Conservation (phyloP, 352 stramenopile genomes). For the Chrysophaeum taylorii region DNA sequence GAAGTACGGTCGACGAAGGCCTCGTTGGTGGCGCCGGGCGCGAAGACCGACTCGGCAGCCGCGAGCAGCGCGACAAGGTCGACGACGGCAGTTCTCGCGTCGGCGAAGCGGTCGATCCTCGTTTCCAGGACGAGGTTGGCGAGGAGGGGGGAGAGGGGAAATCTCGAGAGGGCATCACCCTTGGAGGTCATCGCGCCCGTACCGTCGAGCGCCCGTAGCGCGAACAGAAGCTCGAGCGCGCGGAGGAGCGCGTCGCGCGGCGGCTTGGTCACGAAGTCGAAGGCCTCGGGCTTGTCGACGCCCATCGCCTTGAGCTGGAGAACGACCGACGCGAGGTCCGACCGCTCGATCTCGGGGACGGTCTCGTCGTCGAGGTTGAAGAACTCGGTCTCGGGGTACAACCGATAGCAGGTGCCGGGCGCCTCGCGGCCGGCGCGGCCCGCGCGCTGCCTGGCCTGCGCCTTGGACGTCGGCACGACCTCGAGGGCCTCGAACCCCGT, state of each 20-base stretch:
- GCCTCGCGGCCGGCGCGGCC: conserved; percentile 76
- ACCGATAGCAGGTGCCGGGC: conserved; percentile 83
- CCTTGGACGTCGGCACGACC: conserved; percentile 17
- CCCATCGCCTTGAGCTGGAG: conserved; percentile 65
- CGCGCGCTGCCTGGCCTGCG: conserved; percentile 26
- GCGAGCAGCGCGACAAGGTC: neutral
- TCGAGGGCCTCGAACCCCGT: conserved; percentile 10
- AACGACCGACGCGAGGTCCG: conserved; percentile 54
- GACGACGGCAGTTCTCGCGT: neutral
- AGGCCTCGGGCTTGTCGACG: conserved; percentile 53
- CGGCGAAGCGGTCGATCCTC: neutral
- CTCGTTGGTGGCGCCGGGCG: no score
- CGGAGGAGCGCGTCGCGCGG: conserved; percentile 44
- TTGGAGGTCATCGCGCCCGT: neutral
- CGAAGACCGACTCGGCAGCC: neutral
- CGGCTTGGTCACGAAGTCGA: conserved; percentile 62
- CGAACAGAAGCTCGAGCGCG: conserved; percentile 44
- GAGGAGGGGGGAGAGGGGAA: neutral
- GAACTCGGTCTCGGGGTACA: conserved; percentile 56
- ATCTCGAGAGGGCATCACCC: neutral
- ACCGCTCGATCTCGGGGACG: conserved; percentile 56
- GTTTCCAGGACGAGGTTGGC: neutral
- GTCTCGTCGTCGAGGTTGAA: conserved; percentile 8
- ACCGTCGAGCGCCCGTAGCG: neutral
- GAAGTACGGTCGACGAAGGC: neutral